phyloP scores from a whole-genome alignment of 2,329 filamentous ascomycete species.

The Colletotrichum tropicale region DNA sequence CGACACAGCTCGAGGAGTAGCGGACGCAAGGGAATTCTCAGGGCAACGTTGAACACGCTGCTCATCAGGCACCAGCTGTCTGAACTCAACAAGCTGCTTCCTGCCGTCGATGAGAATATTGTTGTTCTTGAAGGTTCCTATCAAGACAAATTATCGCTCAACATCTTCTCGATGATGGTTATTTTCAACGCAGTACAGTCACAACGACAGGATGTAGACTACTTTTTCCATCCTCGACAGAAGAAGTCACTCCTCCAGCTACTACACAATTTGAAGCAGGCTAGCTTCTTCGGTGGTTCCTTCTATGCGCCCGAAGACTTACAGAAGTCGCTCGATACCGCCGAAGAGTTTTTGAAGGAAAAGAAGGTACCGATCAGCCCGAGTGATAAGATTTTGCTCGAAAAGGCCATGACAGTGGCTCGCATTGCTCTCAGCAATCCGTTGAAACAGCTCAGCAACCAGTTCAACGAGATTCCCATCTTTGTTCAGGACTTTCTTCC shows the following conservation, averaged over 20 bases:
- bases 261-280: slow-evolving; percentile 80
- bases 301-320: slow-evolving; percentile 74
- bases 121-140: slow-evolving; percentile 80
- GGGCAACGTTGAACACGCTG: slow-evolving; percentile 74
- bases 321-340: slow-evolving; percentile 65
- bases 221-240: slow-evolving; percentile 84
- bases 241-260: slow-evolving; percentile 69
- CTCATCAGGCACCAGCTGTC: slow-evolving; percentile 80
- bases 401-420: slow-evolving; percentile 69
- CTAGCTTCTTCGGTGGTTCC: slow-evolving; percentile 83
- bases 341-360: slow-evolving; percentile 69
- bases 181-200: slow-evolving; percentile 89
- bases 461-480: slow-evolving; percentile 79
- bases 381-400: slow-evolving; percentile 66
- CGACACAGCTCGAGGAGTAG: slow-evolving; percentile 54
- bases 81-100: slow-evolving; percentile 73
- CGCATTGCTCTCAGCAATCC: slow-evolving; percentile 61
- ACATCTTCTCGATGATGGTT: slow-evolving; percentile 84
- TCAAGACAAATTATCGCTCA: slow-evolving; percentile 83
- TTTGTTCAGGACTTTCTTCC: slow-evolving; percentile 71
- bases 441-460: slow-evolving; percentile 70
- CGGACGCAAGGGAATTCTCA: slow-evolving; percentile 67
- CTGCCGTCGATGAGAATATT: slow-evolving; percentile 73
- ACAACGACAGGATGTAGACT: slow-evolving; percentile 81
- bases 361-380: slow-evolving; percentile 61